Evolutionary conservation across 495 filamentous ascomycete species (phyloP), one percentile per base, ranked within the genome.

Genomic region (Lepidopterella palustris): DNA sequence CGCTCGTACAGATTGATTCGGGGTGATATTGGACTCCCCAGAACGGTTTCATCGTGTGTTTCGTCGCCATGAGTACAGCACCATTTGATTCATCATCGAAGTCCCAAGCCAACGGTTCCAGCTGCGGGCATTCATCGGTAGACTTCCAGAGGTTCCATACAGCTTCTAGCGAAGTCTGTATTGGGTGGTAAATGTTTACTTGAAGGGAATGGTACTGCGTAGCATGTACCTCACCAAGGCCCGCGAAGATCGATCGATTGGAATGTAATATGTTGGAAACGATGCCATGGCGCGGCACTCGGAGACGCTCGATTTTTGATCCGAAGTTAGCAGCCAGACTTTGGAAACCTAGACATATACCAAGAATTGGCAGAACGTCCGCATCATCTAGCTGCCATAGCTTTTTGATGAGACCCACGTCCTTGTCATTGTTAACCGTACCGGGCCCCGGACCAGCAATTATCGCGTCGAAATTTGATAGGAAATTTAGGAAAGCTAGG

Each of bases 11-110:
- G 62, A 95, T 86, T 0, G 89, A 95, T 70, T 98, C 93, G 0
- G 92, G 92, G 68, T 98, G 93, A 69, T 92, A 97, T 67, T 98
- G 93, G 31, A 98, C 75, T 0, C 86, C 93, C 84, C 86, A 96
- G 63, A 92, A 95, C 4, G 93, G 93, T 64, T 85, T 89, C 2
- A 63, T 59, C 25, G 49, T 72, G 69, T 96, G 91, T 50, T 74
- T 80, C 20, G 86, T 83, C 2, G 80, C 89, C 87, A 96, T 95
- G 42, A 95, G 76, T 21, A 96, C 86, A 25, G 76, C 72, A 57
- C 83, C 77, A 70, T 72, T 75, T 63, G 71, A 55, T 1, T 63
- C 59, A 42, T 71, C 71, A 28, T 80, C 77, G 11, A 64, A 55
- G 40, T 77, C 80, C 88, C 87, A 92, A 24, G 86, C 88, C 26